phyloP scores from a whole-genome alignment of 352 stramenopile genomes.

The Globisporangium polare region DNA sequence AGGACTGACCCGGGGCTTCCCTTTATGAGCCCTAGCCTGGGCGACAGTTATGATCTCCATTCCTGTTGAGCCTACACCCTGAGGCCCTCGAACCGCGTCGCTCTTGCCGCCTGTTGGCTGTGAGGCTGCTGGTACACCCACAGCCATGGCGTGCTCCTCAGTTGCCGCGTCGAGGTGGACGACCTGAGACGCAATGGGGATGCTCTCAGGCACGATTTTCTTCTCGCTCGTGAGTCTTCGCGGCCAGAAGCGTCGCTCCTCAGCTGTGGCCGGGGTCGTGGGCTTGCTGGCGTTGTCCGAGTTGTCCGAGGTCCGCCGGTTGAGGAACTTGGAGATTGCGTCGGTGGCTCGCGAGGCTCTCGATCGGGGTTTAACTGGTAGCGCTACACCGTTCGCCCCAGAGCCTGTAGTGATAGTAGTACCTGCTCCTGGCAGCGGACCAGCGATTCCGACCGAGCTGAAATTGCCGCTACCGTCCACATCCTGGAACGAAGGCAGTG shows the following conservation, averaged over 20 bases:
- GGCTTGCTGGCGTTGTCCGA: not conserved
- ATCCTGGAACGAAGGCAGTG: not conserved
- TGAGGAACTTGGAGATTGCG: constrained; percentile 13
- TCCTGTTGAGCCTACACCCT: not conserved
- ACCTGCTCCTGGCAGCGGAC: not conserved
- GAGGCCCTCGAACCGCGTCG: constrained; percentile 4
- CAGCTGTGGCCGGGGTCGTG: not conserved
- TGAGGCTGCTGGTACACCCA: not conserved
- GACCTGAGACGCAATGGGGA: not conserved
- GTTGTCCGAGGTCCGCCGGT: not conserved
- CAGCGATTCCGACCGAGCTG: not conserved
- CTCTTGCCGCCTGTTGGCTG: constrained; percentile 1
- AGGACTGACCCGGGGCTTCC: constrained; percentile 16
- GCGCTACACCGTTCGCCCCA: not conserved
- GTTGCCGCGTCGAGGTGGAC: not conserved
- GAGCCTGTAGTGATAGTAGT: not conserved
- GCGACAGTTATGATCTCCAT: not conserved
- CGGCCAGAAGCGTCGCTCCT: constrained; percentile 12
- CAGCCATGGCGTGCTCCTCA: not conserved
- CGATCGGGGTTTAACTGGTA: not conserved
- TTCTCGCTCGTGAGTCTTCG: constrained; percentile 12
- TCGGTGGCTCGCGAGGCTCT: constrained; percentile 3
- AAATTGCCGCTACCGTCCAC: not conserved
- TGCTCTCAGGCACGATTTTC: constrained; percentile 1
- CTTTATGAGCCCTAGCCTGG: constrained; percentile 5